Percentiles rank a stretch among this genome's conserved stretches.
These are phyloP conservation scores for Whalleya microplaca DNA, from an alignment of 2,329 filamentous ascomycete genomes.

Conservation along the genomic window DNA sequence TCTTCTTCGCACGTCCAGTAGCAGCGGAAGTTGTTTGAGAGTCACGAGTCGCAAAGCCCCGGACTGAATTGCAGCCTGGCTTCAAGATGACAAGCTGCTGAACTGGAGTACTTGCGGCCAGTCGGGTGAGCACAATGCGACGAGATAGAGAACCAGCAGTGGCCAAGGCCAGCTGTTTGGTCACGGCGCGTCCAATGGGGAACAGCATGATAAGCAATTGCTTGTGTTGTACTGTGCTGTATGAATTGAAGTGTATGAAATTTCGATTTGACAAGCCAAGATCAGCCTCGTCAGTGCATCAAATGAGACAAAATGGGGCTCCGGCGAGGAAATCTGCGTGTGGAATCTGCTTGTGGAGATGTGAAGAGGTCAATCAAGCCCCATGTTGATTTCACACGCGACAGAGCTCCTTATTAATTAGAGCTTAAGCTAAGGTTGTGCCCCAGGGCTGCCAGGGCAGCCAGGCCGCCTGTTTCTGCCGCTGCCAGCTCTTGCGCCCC, in stretches of 20 bases:
- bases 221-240: background rate
- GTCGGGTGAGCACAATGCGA: conserved; percentile 23
- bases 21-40: conserved; percentile 23
- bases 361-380: conserved; percentile 8
- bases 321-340: background rate
- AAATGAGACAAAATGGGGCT: conserved; percentile 1
- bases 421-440: conserved; percentile 3
- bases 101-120: conserved; percentile 6
- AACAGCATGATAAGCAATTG: conserved; percentile 44
- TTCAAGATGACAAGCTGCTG: conserved; percentile 2
- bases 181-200: conserved; percentile 44
- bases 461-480: background rate
- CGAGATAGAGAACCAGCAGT: conserved; percentile 24
- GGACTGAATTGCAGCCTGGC: conserved; percentile 10
- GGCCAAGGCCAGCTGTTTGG: conserved; percentile 38
- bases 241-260: background rate
- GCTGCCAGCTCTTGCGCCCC: background rate
- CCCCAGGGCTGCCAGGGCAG: background rate
- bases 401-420: conserved; percentile 6
- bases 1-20: conserved; percentile 23
- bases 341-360: conserved; percentile 3
- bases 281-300: conserved; percentile 1
- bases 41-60: conserved; percentile 22
- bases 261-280: background rate
- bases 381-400: conserved; percentile 31